phyloP scores from a whole-genome alignment of 1,139 yeast genomes.

The Saccharomyces uvarum region DNA sequence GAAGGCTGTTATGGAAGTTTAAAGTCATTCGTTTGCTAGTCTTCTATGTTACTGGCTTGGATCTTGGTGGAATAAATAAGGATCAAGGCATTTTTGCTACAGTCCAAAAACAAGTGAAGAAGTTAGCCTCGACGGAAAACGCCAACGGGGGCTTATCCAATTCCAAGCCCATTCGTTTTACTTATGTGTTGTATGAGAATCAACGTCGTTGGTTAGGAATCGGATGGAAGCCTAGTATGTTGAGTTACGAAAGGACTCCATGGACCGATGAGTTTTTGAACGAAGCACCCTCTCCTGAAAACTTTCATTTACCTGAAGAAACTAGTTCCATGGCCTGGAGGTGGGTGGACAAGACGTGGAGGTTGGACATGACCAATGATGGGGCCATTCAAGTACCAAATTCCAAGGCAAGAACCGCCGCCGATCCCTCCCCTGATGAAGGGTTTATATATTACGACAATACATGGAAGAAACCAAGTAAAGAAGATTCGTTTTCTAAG shows the following conservation, averaged over 20 bases:
- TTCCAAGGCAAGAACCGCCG: constrained; percentile 62
- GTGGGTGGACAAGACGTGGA: constrained; percentile 94
- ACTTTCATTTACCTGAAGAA: constrained; percentile 70
- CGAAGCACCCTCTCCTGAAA: constrained; percentile 73
- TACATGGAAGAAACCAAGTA: constrained; percentile 86
- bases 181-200: constrained; percentile 91
- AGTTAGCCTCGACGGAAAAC: constrained; percentile 13
- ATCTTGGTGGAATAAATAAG: constrained; percentile 52
- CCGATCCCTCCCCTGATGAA: constrained; percentile 73
- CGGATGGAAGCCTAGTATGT: constrained; percentile 91
- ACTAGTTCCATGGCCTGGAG: constrained; percentile 75
- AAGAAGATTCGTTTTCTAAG: constrained; percentile 82
- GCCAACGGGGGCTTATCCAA: constrained; percentile 7
- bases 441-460: constrained; percentile 88
- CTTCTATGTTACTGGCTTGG: constrained; percentile 81
- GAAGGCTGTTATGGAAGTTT: constrained; percentile 79
- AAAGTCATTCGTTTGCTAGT: constrained; percentile 59
- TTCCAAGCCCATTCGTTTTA: constrained; percentile 63
- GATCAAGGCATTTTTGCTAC: constrained; percentile 28
- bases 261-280: constrained; percentile 97
- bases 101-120: constrained; percentile 30
- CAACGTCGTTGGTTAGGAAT: constrained; percentile 97
- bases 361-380: constrained; percentile 81
- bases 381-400: constrained; percentile 71
- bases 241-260: constrained; percentile 88